Percentiles rank a stretch among this genome's conserved stretches.
Conservation (phyloP, 2,329 filamentous ascomycete species). For the Cercospora sojina region DNA sequence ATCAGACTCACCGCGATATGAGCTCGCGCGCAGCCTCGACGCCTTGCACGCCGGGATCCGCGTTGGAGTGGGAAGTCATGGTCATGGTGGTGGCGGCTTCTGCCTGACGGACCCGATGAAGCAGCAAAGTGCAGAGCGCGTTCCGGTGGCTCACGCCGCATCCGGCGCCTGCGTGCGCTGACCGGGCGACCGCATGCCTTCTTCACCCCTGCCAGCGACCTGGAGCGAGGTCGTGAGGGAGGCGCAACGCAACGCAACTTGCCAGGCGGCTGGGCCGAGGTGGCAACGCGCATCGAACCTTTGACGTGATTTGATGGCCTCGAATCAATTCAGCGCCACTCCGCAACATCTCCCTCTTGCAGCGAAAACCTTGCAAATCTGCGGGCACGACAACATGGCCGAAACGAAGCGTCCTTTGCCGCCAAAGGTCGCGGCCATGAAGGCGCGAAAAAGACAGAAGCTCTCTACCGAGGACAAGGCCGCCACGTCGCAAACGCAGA, state of each 20-base stretch:
- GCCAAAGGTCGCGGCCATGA: constrained; percentile 43
- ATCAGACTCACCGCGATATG: not conserved
- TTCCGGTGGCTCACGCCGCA: not conserved
- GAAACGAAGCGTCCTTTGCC: constrained; percentile 41
- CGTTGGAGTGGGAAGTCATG: not conserved
- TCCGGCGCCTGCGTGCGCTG: not conserved
- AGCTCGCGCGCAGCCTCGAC: not conserved
- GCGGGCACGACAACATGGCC: constrained; percentile 21
- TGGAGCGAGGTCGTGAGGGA: not conserved
- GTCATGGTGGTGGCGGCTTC: not conserved
- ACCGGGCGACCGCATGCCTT: not conserved
- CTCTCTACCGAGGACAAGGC: constrained; percentile 30
- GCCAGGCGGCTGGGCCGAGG: not conserved
- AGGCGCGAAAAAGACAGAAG: constrained; percentile 47
- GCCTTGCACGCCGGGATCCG: not conserved
- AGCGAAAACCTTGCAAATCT: not conserved
- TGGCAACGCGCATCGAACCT: not conserved
- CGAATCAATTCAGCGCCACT: not conserved
- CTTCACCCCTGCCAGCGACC: not conserved
- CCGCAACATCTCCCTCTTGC: not conserved
- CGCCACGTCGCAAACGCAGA: constrained; percentile 11
- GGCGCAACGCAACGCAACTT: not conserved
- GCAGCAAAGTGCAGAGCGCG: not conserved
- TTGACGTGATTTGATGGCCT: not conserved
- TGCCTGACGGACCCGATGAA: not conserved